These are phyloP conservation scores for Leccinum subgranulosum DNA, from an alignment of 768 basidiomycete species.

Conservation along the genomic window DNA sequence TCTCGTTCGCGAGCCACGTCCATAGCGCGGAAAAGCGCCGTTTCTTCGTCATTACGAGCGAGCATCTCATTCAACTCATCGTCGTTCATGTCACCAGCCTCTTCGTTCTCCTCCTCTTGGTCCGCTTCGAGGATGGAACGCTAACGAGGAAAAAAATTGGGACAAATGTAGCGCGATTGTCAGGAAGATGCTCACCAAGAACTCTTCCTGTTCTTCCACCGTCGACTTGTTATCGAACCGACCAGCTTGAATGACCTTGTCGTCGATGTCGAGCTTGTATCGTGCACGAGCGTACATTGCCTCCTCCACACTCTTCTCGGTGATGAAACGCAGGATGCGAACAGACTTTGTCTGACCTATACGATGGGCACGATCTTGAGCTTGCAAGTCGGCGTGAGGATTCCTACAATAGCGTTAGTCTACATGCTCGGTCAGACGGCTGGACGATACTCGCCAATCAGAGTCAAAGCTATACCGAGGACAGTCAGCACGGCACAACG, in stretches of 20 bases:
- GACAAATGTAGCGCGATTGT: background rate
- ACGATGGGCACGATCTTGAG: constrained; percentile 99
- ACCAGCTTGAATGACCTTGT: constrained; percentile 99
- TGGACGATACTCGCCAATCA: constrained; percentile 49
- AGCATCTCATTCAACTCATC: constrained; percentile 94
- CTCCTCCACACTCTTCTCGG: constrained; percentile 97
- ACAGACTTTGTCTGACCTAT: constrained; percentile 99
- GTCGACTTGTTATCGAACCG: constrained; percentile 99
- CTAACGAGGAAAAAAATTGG: constrained; percentile 36
- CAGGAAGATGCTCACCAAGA: constrained; percentile 55
- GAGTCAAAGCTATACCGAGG: constrained; percentile 60
- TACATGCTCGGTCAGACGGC: background rate
- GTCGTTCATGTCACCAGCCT: constrained; percentile 89
- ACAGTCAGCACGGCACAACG: constrained; percentile 5
- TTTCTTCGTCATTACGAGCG: constrained; percentile 80
- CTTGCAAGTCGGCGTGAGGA: constrained; percentile 98
- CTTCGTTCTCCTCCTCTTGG: constrained; percentile 86
- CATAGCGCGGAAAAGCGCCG: constrained; percentile 72
- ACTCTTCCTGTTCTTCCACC: constrained; percentile 95
- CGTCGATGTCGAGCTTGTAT: constrained; percentile 96
- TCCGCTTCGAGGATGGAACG: constrained; percentile 89
- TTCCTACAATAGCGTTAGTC: constrained; percentile 55
- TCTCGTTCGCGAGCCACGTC: constrained; percentile 78
- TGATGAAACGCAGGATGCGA: constrained; percentile 93
- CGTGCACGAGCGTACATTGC: constrained; percentile 95